phyloP scores from a whole-genome alignment of 352 stramenopile genomes.

The Thraustochytrium sp. region DNA sequence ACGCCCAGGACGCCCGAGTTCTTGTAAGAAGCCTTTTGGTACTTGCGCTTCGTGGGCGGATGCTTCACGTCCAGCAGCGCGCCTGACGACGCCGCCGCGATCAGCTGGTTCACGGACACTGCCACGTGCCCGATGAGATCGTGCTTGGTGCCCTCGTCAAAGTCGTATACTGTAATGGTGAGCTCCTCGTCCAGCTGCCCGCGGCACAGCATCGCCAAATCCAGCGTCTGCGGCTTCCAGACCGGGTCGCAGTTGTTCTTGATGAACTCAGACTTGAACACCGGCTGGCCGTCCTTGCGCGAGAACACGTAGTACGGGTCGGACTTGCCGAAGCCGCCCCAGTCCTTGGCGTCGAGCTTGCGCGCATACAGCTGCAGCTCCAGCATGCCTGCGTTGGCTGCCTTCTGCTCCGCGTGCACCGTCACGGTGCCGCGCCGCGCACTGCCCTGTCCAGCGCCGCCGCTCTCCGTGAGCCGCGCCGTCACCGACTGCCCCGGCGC shows the following conservation, averaged over 20 bases:
- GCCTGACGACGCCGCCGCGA: slow-evolving; percentile 47
- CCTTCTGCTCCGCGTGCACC: not conserved
- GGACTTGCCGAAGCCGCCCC: not conserved
- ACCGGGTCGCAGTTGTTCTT: slow-evolving; percentile 41
- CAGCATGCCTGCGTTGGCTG: not conserved
- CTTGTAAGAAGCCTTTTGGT: slow-evolving; percentile 25
- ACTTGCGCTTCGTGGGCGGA: slow-evolving; percentile 27
- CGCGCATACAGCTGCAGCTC: not conserved
- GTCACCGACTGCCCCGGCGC: not conserved
- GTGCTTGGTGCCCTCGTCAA: slow-evolving; percentile 52
- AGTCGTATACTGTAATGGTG: slow-evolving; percentile 7
- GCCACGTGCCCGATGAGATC: slow-evolving; percentile 62
- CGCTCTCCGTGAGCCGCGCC: not conserved
- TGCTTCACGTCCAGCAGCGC: not conserved
- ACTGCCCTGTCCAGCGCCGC: not conserved
- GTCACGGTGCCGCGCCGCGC: not conserved
- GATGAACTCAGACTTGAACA: slow-evolving; percentile 44
- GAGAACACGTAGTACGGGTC: slow-evolving; percentile 29
- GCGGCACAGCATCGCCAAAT: not conserved
- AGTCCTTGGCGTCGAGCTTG: slow-evolving; percentile 30
- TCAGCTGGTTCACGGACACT: slow-evolving; percentile 61
- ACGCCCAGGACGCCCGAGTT: not conserved
- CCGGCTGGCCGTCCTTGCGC: not conserved
- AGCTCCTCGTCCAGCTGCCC: not conserved
- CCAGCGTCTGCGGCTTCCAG: not conserved